These are phyloP conservation scores for Thermochaetoides dissita DNA, from an alignment of 2,329 filamentous ascomycete genomes.

Conservation along the genomic window DNA sequence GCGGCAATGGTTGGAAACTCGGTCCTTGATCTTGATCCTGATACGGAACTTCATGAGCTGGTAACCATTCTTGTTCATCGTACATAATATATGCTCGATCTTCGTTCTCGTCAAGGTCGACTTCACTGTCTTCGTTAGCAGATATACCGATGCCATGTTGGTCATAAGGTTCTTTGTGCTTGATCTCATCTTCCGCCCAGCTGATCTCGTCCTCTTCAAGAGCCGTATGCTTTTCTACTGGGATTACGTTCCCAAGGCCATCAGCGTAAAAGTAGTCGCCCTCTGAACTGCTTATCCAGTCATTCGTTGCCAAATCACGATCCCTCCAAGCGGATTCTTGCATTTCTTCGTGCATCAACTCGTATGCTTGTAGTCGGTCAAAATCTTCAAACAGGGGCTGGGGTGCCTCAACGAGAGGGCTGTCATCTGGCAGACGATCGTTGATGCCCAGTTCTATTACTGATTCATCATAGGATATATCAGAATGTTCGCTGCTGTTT, in stretches of 20 bases:
- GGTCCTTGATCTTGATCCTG: no score
- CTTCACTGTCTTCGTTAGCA: not conserved
- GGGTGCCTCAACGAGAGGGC: not conserved
- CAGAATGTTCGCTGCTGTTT: no score
- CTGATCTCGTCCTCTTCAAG: not conserved
- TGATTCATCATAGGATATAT: no score
- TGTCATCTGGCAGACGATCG: not conserved
- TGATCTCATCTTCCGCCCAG: no score
- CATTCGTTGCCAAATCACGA: not conserved
- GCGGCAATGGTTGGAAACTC: not conserved
- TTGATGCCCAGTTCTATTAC: no score
- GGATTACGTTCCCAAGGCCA: conserved; percentile 10
- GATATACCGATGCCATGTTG: no score
- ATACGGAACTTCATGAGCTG: no score
- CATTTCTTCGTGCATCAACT: no score
- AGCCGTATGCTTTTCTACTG: conserved; percentile 1
- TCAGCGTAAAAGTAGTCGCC: conserved; percentile 15
- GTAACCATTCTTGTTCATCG: conserved; percentile 5
- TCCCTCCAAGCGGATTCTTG: no score
- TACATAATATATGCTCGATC: conserved; percentile 11
- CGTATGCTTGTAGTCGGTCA: not conserved
- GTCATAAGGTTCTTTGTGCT: no score
- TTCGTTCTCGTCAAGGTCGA: not conserved
- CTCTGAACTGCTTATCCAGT: conserved; percentile 7
- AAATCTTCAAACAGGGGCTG: not conserved